Percentiles rank a stretch among this genome's conserved stretches.
Evolutionary conservation across 192 early-diverging fungal genomes (phyloP).

Genomic region (Coemansia sp.): DNA sequence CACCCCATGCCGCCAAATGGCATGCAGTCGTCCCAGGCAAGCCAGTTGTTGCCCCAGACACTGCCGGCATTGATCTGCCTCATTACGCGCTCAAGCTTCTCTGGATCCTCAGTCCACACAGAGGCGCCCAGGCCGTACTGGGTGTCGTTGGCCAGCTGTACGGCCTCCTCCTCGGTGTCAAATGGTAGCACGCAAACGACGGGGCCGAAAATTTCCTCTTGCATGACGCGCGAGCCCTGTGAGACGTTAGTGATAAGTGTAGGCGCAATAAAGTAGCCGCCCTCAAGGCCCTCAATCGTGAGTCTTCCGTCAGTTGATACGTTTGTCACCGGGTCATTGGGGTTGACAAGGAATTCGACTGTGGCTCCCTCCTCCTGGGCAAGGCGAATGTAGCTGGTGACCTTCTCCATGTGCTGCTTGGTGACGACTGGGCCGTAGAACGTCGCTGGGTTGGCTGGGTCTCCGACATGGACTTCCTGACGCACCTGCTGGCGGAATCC

Average conservation of each 20-base stretch:
- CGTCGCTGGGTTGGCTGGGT: conserved; percentile 61
- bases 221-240: conserved; percentile 54
- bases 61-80: conserved; percentile 64
- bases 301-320: conserved; percentile 46
- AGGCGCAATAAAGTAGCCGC: conserved; percentile 78
- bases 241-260: conserved; percentile 66
- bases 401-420: conserved; percentile 68
- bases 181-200: conserved; percentile 77
- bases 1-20: conserved; percentile 76
- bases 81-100: conserved; percentile 59
- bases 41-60: conserved; percentile 81
- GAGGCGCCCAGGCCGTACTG: conserved; percentile 74
- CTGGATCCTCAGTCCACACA: conserved; percentile 68
- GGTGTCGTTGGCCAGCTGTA: conserved; percentile 69
- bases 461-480: conserved; percentile 62
- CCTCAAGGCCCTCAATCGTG: conserved; percentile 49
- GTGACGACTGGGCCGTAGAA: conserved; percentile 74
- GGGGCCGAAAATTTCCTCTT: conserved; percentile 88
- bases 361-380: conserved; percentile 61
- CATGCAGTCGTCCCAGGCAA: conserved; percentile 68
- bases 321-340: conserved; percentile 19
- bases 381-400: conserved; percentile 63
- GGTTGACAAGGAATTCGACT: conserved; percentile 53
- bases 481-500: conserved; percentile 54
- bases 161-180: conserved; percentile 66